Evolutionary conservation across 169 alveolate genomes (phyloP).

Genomic region (Eimeria mitis): DNA sequence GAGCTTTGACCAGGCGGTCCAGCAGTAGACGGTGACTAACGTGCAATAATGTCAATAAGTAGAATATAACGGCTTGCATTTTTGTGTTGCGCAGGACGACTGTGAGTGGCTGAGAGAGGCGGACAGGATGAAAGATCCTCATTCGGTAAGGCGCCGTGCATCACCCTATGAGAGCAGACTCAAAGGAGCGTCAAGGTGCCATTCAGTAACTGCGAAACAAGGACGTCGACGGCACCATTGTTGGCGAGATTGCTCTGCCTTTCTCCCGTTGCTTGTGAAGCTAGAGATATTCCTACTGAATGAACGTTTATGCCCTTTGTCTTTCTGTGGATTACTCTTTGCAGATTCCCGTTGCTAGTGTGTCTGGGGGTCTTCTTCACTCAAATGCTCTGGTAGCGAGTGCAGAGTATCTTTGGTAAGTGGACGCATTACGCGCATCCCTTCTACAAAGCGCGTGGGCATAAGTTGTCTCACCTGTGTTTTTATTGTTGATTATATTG

Average conservation of each 20-base stretch:
- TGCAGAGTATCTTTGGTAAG: constrained; percentile 50
- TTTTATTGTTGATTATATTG: not conserved
- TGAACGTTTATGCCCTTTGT: not conserved
- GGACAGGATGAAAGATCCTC: constrained; percentile 14
- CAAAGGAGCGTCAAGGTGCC: not conserved
- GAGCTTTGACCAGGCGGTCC: not conserved
- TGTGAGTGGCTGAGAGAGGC: constrained; percentile 56
- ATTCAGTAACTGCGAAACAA: not conserved
- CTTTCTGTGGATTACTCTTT: not conserved
- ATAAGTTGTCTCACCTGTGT: not conserved
- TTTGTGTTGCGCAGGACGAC: constrained; percentile 28
- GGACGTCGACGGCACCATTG: not conserved
- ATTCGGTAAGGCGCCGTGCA: not conserved
- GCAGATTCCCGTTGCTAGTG: constrained; percentile 55
- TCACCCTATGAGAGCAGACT: not conserved
- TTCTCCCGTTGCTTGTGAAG: not conserved
- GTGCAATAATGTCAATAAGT: not conserved
- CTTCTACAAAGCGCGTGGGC: not conserved
- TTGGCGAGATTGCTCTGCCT: not conserved
- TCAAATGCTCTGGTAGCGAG: constrained; percentile 34
- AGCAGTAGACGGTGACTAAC: not conserved
- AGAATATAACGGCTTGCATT: not conserved
- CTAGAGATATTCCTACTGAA: not conserved
- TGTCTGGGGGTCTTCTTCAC: constrained; percentile 62
- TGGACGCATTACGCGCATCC: not conserved